Evolutionary conservation across 352 stramenopile genomes (phyloP), one percentile per base, ranked within the genome.

Genomic region (Phytopythium sindhum): DNA sequence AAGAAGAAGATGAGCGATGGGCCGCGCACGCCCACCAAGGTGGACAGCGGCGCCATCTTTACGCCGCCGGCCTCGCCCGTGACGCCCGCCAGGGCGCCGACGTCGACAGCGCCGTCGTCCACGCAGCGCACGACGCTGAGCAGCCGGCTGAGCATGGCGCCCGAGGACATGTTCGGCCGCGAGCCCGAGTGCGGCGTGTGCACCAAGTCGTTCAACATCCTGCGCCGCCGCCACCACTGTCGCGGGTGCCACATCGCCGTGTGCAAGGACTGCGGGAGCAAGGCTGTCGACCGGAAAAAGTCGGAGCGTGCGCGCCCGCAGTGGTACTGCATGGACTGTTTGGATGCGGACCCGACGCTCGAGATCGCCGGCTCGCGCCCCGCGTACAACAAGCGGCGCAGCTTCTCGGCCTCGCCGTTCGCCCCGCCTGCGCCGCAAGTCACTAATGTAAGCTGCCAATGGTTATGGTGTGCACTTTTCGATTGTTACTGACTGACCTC

Each of bases 171-270:
- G 28, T 95, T 95, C 66, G 82, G 72, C 4, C 82, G 86, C 60
- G 86, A 95, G 67, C 75, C 84, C 33, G 68, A 81, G 56, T 95
- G 87, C 66, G 80, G 81, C 61, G 79, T 88, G 45, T 95, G 87
- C 74, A 53, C 70, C 56, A 89, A 89, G 65, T 82, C 78, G 42
- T 95, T 95, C 69, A 91, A 90, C 60, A 75, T 95, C 33, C 63
- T 94, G 58, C 83, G 85, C 1, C 85, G 87, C 11, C 87, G 87
- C 57, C 87, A 95, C 70, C 87, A 94, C 73, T 95, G 87, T 64
- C 87, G 87, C 60, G 79, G 75, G 39, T 95, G 87, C 67, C 84
- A 93, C 73, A 80, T 93, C 62, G 84, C 86, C 6, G 73, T 95
- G 4, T 95, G 86, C 62, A 95, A 93, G 65, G 84, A 93, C 53